Percentiles rank a stretch among this genome's conserved stretches.
phyloP scores from a whole-genome alignment of 495 filamentous ascomycete genomes.

The Diplogelasinospora grovesii region DNA sequence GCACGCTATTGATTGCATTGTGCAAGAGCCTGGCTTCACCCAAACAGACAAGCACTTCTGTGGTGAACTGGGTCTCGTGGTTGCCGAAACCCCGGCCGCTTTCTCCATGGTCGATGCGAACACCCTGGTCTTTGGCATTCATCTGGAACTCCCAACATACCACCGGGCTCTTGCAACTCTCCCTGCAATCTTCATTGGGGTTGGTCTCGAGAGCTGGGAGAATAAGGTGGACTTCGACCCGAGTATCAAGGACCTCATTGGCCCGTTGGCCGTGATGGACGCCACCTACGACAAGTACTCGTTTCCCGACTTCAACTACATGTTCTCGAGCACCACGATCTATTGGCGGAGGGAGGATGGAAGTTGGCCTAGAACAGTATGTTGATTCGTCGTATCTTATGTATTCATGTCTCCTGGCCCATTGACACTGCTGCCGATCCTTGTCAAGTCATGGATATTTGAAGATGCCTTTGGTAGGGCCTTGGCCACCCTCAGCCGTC shows the following conservation, averaged over 20 bases:
- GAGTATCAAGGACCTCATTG: neutral
- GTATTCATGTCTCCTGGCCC: too few species aligned
- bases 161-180: constrained; percentile 26
- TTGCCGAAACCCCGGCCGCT: constrained; percentile 50
- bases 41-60: constrained; percentile 54
- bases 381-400: too few species aligned
- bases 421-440: too few species aligned
- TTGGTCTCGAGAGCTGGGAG: constrained; percentile 32
- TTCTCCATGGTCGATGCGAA: constrained; percentile 45
- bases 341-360: constrained; percentile 23
- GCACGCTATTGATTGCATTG: constrained; percentile 36
- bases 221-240: constrained; percentile 19
- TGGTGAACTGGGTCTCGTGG: constrained; percentile 40
- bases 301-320: constrained; percentile 34
- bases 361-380: too few species aligned
- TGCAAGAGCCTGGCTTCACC: constrained; percentile 71
- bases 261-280: constrained; percentile 23
- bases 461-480: too few species aligned
- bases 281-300: constrained; percentile 19
- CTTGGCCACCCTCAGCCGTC: too few species aligned
- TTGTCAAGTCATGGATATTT: too few species aligned
- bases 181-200: constrained; percentile 40
- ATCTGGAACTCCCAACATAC: constrained; percentile 49
- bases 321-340: constrained; percentile 34
- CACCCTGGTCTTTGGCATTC: constrained; percentile 51